A percentile compares a stretch with the other conserved stretches of the same genome.
phyloP scores from a whole-genome alignment of 352 stramenopile genomes.

The Peronospora destructor region DNA sequence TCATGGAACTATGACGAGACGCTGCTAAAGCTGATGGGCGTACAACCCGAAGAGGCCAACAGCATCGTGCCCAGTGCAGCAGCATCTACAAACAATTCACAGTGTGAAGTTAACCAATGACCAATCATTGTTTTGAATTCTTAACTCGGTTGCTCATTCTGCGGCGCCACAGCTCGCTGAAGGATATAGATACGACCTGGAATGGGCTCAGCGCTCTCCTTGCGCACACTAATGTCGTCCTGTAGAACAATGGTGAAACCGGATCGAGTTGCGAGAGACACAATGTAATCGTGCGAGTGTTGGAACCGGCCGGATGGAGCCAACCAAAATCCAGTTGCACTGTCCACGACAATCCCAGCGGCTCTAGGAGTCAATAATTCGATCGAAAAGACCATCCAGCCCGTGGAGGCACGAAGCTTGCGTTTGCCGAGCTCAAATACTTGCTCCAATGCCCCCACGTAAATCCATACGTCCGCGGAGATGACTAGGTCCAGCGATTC shows the following conservation, averaged over 20 bases:
- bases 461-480: constrained; percentile 83
- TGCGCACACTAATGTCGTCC: constrained; percentile 50
- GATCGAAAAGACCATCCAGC: constrained; percentile 68
- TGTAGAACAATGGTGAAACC: constrained; percentile 39
- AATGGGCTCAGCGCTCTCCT: constrained; percentile 70
- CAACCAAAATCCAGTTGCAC: constrained; percentile 35
- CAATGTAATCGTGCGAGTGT: constrained; percentile 64
- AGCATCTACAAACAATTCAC: constrained; percentile 4
- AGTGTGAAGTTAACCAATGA: constrained; percentile 12
- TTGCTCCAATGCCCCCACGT: constrained; percentile 61
- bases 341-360: neutral
- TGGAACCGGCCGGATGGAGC: constrained; percentile 71
- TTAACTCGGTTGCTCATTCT: constrained; percentile 2
- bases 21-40: constrained; percentile 64
- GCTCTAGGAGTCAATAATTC: constrained; percentile 31
- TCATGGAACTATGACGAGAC: constrained; percentile 73
- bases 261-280: constrained; percentile 24
- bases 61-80: constrained; percentile 18
- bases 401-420: constrained; percentile 33
- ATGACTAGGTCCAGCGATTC: constrained; percentile 56
- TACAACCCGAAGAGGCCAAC: constrained; percentile 27
- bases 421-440: constrained; percentile 44
- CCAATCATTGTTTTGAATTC: constrained; percentile 11
- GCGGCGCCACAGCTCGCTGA: constrained; percentile 4
- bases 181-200: constrained; percentile 58